Evolutionary conservation across 345 rosid species (phyloP), one percentile per base, ranked within the genome.

Genomic region (Tarenaya hassleriana): DNA sequence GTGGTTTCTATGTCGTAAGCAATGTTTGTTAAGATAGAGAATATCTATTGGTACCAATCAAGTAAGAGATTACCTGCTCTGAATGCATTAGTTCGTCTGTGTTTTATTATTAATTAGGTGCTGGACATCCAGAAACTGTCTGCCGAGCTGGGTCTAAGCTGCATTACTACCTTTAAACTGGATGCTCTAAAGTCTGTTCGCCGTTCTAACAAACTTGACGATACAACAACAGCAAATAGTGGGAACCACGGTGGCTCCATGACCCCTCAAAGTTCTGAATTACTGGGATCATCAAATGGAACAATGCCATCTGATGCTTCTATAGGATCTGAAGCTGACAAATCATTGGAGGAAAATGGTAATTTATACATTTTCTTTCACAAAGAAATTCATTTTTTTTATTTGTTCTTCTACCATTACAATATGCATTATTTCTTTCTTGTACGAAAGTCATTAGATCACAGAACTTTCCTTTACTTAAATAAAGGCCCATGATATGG

Each of bases 151-250:
- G 78, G 95, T 12, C 75, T 88, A 69, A 81, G 69, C 34, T 88
- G 91, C 71, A 85, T 92, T 63, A 83, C 70, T 13, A 75, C 97
- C 5, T 85, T 75, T 63, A 92, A 78, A 68, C 52, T 92, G 58
- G 97, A 92, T 64, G 94, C 95, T 47, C 87, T 88, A 44, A 88
- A 92, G 76, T 74, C 97, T 70, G 89, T 87, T 67, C 34, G 77
- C 61, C 74, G 51, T 69, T 65, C 63, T 62, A 65, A 38, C 63
- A 82, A 58, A 55, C 62, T 71, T 52, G 47, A 53, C 44, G 72
- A 67, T 47, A 47, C 48, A 19, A 11, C 71, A 55, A 37, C 62
- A 20, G 42, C 24, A 33, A 56, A 49, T 64, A 27, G 39, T 31
- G 60, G 50, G 47, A 68, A 71, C 32, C 57, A 20, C 51, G 12